Evolutionary conservation across 495 filamentous ascomycete genomes (phyloP).

Genomic region (Poronia punctata): DNA sequence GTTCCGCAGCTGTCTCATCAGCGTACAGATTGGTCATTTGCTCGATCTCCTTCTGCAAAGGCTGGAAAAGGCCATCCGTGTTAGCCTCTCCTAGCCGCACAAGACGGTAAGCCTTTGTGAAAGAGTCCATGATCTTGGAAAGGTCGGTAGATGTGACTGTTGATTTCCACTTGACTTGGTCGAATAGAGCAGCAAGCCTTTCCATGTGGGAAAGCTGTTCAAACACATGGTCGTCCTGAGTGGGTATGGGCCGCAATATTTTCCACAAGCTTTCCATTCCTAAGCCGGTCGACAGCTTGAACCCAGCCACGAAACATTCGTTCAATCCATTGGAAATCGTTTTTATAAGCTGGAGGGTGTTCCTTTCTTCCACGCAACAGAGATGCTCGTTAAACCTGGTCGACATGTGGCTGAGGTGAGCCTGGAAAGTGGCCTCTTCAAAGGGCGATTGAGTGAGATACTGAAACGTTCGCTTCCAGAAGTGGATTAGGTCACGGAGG

Average conservation of each 20-base stretch:
- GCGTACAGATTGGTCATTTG: slow-evolving; percentile 44
- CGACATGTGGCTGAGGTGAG: slow-evolving; percentile 37
- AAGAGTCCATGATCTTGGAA: slow-evolving; percentile 40
- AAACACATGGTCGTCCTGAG: slow-evolving; percentile 37
- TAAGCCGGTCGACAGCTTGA: slow-evolving; percentile 64
- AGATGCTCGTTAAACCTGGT: slow-evolving; percentile 22
- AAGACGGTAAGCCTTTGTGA: slow-evolving; percentile 43
- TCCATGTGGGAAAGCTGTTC: slow-evolving; percentile 56
- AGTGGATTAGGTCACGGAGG: slow-evolving; percentile 36
- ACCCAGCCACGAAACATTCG: slow-evolving; percentile 39
- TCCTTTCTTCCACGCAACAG: slow-evolving; percentile 11
- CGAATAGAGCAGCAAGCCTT: slow-evolving; percentile 66
- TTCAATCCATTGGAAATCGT: slow-evolving; percentile 26
- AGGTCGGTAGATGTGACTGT: slow-evolving; percentile 37
- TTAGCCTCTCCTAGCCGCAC: slow-evolving; percentile 39
- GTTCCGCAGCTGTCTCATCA: slow-evolving; percentile 31
- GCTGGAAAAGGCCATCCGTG: slow-evolving; percentile 37
- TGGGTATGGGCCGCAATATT: slow-evolving; percentile 53
- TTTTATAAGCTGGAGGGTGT: slow-evolving; percentile 23
- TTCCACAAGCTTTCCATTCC: slow-evolving; percentile 85
- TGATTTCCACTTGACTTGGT: slow-evolving; percentile 49
- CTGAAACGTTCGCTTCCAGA: slow-evolving; percentile 52
- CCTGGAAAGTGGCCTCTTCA: slow-evolving; percentile 49
- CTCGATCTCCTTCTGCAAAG: slow-evolving; percentile 50
- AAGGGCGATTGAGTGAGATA: slow-evolving; percentile 36